Evolutionary conservation across 2,329 filamentous ascomycete species (phyloP).

Genomic region (Cercospora zeae-maydis): DNA sequence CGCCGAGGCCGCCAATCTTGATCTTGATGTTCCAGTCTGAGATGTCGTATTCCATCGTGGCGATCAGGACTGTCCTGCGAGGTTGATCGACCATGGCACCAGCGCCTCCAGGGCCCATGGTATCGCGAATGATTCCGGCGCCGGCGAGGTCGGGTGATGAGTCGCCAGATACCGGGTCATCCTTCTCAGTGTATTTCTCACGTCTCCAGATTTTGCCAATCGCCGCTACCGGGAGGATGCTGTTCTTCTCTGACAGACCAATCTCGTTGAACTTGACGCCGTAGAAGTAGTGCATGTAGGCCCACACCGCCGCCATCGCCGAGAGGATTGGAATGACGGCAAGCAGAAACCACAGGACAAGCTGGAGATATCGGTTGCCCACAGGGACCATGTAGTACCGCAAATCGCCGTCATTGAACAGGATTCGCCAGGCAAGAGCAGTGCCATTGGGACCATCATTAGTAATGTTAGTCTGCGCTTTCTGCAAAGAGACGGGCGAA

Average conservation of each 20-base stretch:
- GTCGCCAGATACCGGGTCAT: constrained; percentile 16
- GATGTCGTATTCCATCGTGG: constrained; percentile 70
- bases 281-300: constrained; percentile 61
- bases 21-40: constrained; percentile 68
- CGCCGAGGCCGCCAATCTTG: constrained; percentile 67
- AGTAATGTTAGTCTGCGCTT: constrained; percentile 58
- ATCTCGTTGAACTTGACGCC: constrained; percentile 61
- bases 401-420: constrained; percentile 54
- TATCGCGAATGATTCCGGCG: constrained; percentile 26
- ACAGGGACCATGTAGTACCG: constrained; percentile 52
- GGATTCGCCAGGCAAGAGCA: constrained; percentile 54
- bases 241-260: constrained; percentile 52
- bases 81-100: constrained; percentile 29
- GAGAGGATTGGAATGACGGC: constrained; percentile 52
- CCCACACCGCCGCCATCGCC: constrained; percentile 50
- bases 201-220: constrained; percentile 26
- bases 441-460: constrained; percentile 51
- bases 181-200: constrained; percentile 28
- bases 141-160: constrained; percentile 18
- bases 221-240: constrained; percentile 32
- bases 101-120: constrained; percentile 27
- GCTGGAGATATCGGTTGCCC: constrained; percentile 54
- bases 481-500: constrained; percentile 55
- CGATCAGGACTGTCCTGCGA: constrained; percentile 59
- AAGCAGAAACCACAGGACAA: constrained; percentile 54